phyloP scores from a whole-genome alignment of 805 yeast genomes.

The Saccharomycopsis synnaedendra region DNA sequence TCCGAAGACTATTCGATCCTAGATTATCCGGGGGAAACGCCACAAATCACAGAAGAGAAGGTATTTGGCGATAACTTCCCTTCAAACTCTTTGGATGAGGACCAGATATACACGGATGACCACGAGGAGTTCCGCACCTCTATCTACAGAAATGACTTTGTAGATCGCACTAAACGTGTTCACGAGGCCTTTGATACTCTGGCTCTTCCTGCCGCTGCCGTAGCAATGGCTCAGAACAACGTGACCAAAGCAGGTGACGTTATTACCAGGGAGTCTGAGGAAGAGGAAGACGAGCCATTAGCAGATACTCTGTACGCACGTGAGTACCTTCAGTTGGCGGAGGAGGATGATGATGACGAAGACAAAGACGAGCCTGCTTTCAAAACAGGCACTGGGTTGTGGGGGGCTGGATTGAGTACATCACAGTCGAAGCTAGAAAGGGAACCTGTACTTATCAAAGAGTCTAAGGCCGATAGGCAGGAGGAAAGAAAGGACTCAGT shows the following conservation, averaged over 20 bases:
- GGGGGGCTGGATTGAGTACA: neutral
- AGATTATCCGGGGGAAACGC: too few relatives aligned
- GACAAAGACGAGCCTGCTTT: neutral
- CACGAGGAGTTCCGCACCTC: conserved; percentile 10
- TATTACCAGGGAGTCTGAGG: neutral
- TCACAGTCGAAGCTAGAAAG: neutral
- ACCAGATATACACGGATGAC: conserved; percentile 9
- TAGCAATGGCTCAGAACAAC: neutral
- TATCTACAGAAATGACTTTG: conserved; percentile 12
- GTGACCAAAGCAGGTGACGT: conserved; percentile 8
- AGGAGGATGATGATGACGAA: conserved; percentile 2
- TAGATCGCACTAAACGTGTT: conserved; percentile 7
- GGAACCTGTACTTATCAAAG: neutral
- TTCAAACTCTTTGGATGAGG: conserved; percentile 5
- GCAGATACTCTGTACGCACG: conserved; percentile 1
- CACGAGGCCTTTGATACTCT: conserved; percentile 8
- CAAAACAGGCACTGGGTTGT: conserved; percentile 3
- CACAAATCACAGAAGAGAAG: neutral
- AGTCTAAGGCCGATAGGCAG: neutral
- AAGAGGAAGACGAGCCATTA: neutral
- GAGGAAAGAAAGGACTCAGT: neutral
- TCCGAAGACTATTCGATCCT: too few relatives aligned
- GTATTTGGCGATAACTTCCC: conserved; percentile 16
- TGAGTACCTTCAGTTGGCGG: conserved; percentile 6
- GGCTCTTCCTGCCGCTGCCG: neutral